Base-by-base conservation (phyloP, 1,139 yeast genomes). In the Wickerhamomyces sp. region DNA sequence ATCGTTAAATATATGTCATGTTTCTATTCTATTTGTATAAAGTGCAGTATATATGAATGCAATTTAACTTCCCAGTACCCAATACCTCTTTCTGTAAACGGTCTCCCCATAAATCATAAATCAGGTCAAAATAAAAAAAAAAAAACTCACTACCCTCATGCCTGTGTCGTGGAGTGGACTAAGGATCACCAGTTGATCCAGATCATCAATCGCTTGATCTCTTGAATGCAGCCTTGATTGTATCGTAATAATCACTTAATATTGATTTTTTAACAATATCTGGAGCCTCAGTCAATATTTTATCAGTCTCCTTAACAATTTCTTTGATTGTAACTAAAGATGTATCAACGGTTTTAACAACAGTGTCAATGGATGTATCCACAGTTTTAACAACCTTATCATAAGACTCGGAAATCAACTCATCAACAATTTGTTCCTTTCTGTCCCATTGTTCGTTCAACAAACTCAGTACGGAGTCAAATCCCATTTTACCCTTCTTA, bases 401-500 rank as follows among this genome's bases (percentile, higher is more conserved):
- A 7, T 14, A 53, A 50, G 35, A 55, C 45, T 37, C 61, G 39
- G 54, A 18, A 18, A 18, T 46, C 37, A 46, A 54, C 49, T 62
- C 63, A 40, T 60, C 63, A 18, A 62, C 63, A 33, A 51, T 42
- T 14, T 67, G 67, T 7, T 75, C 79, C 10, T 69, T 64, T 27
- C 41, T 45, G 33, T 73, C 71, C 79, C 80, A 74, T 53, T 73
- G 75, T 45, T 73, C 70, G 43, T 74, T 69, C 44, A 84, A 73
- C 32, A 74, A 66, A 47, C 75, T 65, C 47, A 91, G 71, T 7
- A 91, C 96, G 7, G 79, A 67, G 55, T 91, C 98, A 60, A 93
- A 91, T 0, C 97, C 99, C 32, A 69, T 59, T 55, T 81, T 84
- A 27, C 98, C 99, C 53, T 78, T 78, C 45, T 68, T 68, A 8